Evolutionary conservation across 1,284 basidiomycete genomes (phyloP).

Genomic region (Flammula alnicola): DNA sequence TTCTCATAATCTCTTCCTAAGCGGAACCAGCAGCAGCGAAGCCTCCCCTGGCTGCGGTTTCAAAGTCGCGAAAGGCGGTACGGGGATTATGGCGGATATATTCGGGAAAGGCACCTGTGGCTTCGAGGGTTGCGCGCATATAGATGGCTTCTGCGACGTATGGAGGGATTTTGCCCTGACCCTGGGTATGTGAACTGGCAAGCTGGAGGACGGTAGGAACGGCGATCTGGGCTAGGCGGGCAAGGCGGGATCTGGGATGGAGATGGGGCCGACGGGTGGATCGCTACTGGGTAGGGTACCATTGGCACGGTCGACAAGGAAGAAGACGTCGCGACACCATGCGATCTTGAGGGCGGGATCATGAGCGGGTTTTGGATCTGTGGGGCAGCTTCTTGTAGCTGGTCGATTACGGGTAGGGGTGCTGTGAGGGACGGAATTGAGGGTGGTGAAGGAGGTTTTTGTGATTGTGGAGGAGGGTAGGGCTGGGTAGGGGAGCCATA

Average conservation of each 20-base stretch:
- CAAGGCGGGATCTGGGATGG: constrained; percentile 68
- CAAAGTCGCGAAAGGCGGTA: constrained; percentile 88
- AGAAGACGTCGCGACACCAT: constrained; percentile 83
- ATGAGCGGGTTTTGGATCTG: constrained; percentile 34
- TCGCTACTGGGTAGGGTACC: constrained; percentile 44
- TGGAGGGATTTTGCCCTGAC: constrained; percentile 35
- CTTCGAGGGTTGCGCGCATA: constrained; percentile 71
- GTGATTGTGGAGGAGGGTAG: constrained; percentile 8
- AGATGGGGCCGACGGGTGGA: constrained; percentile 52
- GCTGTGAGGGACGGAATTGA: constrained; percentile 60
- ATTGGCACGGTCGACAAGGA: constrained; percentile 69
- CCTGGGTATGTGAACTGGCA: constrained; percentile 39
- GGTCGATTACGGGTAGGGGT: constrained; percentile 62
- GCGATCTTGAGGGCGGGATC: constrained; percentile 65
- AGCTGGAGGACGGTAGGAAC: constrained; percentile 65
- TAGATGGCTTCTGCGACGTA: constrained; percentile 77
- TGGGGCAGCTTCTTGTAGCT: constrained; percentile 47
- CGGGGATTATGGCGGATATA: constrained; percentile 71
- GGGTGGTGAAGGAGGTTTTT: constrained; percentile 22
- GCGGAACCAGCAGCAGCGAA: constrained; percentile 84
- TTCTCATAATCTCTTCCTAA: constrained; percentile 90
- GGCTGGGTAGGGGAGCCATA: constrained; percentile 20
- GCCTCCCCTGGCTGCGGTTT: constrained; percentile 76
- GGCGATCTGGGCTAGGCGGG: constrained; percentile 67
- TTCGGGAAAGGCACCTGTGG: constrained; percentile 70